These are phyloP conservation scores for Mucor plumbeus DNA, from an alignment of 371 early-diverging fungal species.

Conservation along the genomic window DNA sequence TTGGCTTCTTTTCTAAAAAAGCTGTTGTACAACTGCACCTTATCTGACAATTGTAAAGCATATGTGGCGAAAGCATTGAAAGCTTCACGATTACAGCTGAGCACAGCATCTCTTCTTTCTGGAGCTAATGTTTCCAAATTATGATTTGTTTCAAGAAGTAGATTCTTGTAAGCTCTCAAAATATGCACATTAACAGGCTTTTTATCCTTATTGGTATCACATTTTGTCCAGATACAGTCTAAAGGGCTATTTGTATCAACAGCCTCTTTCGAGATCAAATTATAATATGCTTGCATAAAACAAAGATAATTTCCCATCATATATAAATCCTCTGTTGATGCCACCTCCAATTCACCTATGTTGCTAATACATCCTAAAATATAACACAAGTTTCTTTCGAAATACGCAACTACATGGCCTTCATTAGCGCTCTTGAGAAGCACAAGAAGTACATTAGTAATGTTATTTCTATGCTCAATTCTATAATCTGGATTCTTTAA, in stretches of 20 bases:
- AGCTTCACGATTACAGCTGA: constrained; percentile 60
- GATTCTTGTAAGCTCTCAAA: neutral
- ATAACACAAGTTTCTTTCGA: constrained; percentile 45
- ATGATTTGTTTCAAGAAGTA: neutral
- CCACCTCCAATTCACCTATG: neutral
- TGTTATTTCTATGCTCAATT: constrained; percentile 48
- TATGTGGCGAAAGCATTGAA: constrained; percentile 65
- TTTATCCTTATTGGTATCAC: neutral
- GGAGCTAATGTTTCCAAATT: neutral
- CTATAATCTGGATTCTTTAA: constrained; percentile 41
- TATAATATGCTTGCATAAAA: constrained; percentile 58
- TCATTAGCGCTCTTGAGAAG: constrained; percentile 49
- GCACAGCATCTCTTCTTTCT: neutral
- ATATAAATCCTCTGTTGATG: neutral
- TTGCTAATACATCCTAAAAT: constrained; percentile 51
- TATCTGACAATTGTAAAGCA: constrained; percentile 58
- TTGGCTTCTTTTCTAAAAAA: constrained; percentile 18
- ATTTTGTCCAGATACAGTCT: neutral
- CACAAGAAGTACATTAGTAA: constrained; percentile 52
- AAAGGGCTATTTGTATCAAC: neutral
- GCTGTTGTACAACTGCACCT: constrained; percentile 46
- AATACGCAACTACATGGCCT: constrained; percentile 52
- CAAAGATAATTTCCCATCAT: constrained; percentile 45
- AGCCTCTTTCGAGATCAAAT: neutral
- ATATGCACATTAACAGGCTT: neutral